Evolutionary conservation across 768 basidiomycete species (phyloP), one percentile per base, ranked within the genome.

Genomic region (Tubosaeta sp.): DNA sequence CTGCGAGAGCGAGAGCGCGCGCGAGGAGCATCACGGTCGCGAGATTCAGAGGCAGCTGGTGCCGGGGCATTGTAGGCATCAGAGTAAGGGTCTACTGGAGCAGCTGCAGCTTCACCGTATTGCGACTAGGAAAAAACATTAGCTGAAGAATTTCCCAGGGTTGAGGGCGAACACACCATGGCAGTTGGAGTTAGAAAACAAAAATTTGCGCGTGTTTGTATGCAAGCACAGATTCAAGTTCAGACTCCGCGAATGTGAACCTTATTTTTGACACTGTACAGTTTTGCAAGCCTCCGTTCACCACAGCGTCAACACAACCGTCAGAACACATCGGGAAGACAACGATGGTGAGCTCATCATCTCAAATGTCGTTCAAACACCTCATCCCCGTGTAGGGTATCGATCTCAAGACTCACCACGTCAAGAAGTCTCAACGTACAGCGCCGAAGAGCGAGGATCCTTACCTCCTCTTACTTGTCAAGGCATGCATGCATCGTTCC

Each of bases 401-500:
- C 75, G 94, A 96, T 77, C 83, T 97, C 75, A 79, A 80, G 72
- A 76, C 79, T 73, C 95, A 98, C 81, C 95, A 99, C 85, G 94
- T 96, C 85, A 95, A 90, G 86, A 97, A 96, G 83, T 84, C 94
- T 62, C 77, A 83, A 68, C 86, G 96, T 58, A 88, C 89, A 61
- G 91, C 91, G 57, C 96, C 96, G 71, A 91, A 90, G 80, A 95
- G 92, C 72, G 92, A 97, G 88, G 96, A 99, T 75, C 95, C 95
- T 16, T 98, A 99, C 78, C 83, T 99, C 64, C 85, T 96, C 65
- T 82, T 98, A 65, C 86, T 99, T 56, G 96, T 98, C 75, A 98
- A 97, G 84, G 94, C 94, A 67, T 54, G 73, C 24, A 31, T 43
- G 64, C 36, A 39, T 47, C 49, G 24, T 49, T 24, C 31, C 21